Evolutionary conservation across 805 yeast genomes (phyloP), one percentile per base, ranked within the genome.

Genomic region (Myxozyma nipponensis): DNA sequence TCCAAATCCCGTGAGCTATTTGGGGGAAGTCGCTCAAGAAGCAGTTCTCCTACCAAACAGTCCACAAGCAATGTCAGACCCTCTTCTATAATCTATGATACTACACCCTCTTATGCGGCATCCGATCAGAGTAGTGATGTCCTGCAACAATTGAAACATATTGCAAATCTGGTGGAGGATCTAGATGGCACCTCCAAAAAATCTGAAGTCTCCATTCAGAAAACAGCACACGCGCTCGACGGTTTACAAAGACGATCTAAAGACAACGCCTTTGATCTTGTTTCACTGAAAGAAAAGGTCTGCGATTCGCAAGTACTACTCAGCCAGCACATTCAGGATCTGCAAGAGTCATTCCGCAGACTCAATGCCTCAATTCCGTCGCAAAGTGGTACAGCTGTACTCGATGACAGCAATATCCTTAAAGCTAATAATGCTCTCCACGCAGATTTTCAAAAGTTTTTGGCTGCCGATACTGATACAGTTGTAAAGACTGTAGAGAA

Each of bases 221-320:
- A 64, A 10, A 64, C 70, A 4, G 61, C 63, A 43, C 58, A 59
- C 18, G 72, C 67, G 42, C 68, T 70, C 39, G 66, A 62, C 17
- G 59, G 64, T 25, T 55, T 69, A 26, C 63, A 67, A 7, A 54
- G 62, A 30, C 62, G 73, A 1, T 69, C 72, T 4, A 52, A 62
- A 23, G 70, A 69, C 48, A 69, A 69, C 54, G 72, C 71, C 13
- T 59, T 53, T 19, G 72, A 71, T 2, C 57, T 64, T 44, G 49
- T 47, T 5, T 42, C 57, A 15, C 49, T 63, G 21, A 52, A 57
- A 35, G 64, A 60, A 21, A 46, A 49, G 15, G 55, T 59, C 15
- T 45, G 37, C 34, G 28, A 57, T 54, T 53, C 46, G 21, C 22
- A 66, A 62, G 21, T 34, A 7, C 28, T 42, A 3, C 39, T 42